A percentile compares a stretch with the other conserved stretches of the same genome.
Conservation (phyloP, 768 basidiomycete genomes). For the Hericium coralloides region DNA sequence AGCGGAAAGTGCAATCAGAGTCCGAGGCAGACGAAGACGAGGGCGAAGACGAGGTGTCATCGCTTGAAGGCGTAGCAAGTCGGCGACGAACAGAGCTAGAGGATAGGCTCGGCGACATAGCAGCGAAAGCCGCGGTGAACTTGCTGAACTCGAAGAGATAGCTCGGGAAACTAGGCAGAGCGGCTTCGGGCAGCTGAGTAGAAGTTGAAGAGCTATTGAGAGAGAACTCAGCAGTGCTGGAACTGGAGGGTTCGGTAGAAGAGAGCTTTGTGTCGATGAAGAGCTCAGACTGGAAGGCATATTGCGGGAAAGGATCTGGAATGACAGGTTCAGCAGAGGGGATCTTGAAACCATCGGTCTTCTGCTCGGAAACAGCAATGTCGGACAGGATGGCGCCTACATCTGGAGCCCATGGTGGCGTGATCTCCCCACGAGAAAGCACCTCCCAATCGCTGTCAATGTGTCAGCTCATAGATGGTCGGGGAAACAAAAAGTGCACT, state of each 20-base stretch:
- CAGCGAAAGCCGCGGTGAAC: not conserved
- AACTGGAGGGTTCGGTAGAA: not conserved
- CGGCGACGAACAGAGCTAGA: not conserved
- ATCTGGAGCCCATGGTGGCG: not conserved
- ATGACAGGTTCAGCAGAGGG: not conserved
- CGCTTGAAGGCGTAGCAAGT: not conserved
- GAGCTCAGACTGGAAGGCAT: not conserved
- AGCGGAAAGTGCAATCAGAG: not conserved
- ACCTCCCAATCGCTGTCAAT: not conserved
- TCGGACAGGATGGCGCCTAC: not conserved
- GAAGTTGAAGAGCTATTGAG: not conserved
- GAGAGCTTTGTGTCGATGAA: not conserved
- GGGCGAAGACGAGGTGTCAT: not conserved
- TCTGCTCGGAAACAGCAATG: not conserved
- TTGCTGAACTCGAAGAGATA: not conserved
- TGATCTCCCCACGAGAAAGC: not conserved
- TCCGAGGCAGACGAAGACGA: not conserved
- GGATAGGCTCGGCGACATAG: not conserved
- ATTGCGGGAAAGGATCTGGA: not conserved
- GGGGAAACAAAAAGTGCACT: not conserved
- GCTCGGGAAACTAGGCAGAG: too few relatives aligned
- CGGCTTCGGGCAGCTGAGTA: not conserved
- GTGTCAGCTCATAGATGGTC: not conserved
- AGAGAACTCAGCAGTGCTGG: not conserved
- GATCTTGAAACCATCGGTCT: not conserved